A percentile compares a stretch with the other conserved stretches of the same genome.
Conservation (phyloP, 192 early-diverging fungal genomes). For the Gorgonomyces haynaldii region DNA sequence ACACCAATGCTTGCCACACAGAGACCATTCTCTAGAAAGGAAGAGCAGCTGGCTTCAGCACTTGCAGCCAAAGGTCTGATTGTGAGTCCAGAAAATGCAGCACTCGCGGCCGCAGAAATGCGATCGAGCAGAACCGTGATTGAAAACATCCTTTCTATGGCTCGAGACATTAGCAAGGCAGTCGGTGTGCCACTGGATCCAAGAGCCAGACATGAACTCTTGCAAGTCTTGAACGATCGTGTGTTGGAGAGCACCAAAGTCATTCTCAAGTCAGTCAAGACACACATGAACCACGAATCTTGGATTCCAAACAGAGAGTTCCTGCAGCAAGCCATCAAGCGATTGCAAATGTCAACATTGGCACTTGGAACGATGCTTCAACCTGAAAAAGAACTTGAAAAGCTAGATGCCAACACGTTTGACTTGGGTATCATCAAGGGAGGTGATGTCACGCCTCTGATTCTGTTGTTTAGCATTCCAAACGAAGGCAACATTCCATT, state of each 20-base stretch:
- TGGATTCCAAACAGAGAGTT: slow-evolving; percentile 46
- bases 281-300: slow-evolving; percentile 26
- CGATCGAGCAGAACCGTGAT: background rate
- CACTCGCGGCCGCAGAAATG: background rate
- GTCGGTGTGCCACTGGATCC: background rate
- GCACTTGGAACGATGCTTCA: slow-evolving; percentile 29
- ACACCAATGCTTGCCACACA: too few relatives aligned
- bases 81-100: too few relatives aligned
- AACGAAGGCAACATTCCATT: slow-evolving; percentile 41
- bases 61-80: too few relatives aligned
- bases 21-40: too few relatives aligned
- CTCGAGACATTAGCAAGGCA: too few relatives aligned
- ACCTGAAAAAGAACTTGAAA: slow-evolving; percentile 13
- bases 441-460: slow-evolving; percentile 23
- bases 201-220: background rate
- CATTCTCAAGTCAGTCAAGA: slow-evolving; percentile 41
- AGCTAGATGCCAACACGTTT: slow-evolving; percentile 26
- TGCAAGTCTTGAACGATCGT: too few relatives aligned
- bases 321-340: slow-evolving; percentile 22
- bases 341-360: slow-evolving; percentile 29
- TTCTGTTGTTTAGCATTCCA: slow-evolving; percentile 40
- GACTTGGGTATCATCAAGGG: slow-evolving; percentile 31
- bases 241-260: slow-evolving; percentile 26
- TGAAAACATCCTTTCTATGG: slow-evolving; percentile 20
- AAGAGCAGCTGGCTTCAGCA: too few relatives aligned